These are phyloP conservation scores for Gentiana straminea DNA, from an alignment of 257 asterid species.

Conservation along the genomic window DNA sequence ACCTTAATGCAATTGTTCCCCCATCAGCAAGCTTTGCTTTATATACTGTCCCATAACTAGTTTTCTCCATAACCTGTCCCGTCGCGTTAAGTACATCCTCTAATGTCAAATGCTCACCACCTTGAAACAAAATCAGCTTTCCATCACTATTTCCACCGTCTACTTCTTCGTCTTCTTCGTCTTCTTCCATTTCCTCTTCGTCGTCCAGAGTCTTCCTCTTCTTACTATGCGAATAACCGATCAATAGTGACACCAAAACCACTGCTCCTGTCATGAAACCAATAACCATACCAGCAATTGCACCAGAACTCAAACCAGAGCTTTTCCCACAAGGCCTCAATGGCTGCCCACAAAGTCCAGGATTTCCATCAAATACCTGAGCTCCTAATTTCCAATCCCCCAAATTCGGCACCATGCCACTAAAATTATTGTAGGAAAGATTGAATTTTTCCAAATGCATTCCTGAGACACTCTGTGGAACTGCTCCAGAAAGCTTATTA, in stretches of 20 bases:
- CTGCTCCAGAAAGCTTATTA: slow-evolving; percentile 50
- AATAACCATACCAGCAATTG: slow-evolving; percentile 85
- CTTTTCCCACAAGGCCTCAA: slow-evolving; percentile 42
- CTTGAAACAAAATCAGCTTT: slow-evolving; percentile 78
- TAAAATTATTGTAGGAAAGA: slow-evolving; percentile 86
- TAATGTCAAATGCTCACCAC: slow-evolving; percentile 81
- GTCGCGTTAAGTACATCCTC: slow-evolving; percentile 96
- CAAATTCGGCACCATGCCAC: slow-evolving; percentile 74
- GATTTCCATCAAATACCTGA: slow-evolving; percentile 79
- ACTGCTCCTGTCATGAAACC: slow-evolving; percentile 82
- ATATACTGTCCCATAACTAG: slow-evolving; percentile 84
- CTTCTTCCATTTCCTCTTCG: slow-evolving; percentile 62
- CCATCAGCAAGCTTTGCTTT: slow-evolving; percentile 94
- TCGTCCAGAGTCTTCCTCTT: slow-evolving; percentile 53
- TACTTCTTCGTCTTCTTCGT: slow-evolving; percentile 19
- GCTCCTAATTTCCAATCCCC: slow-evolving; percentile 56
- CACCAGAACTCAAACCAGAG: slow-evolving; percentile 78
- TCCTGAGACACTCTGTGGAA: slow-evolving; percentile 46
- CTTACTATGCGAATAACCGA: slow-evolving; percentile 85
- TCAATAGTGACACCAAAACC: slow-evolving; percentile 66
- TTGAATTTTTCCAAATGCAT: slow-evolving; percentile 61
- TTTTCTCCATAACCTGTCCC: slow-evolving; percentile 95
- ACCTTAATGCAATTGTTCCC: slow-evolving; percentile 84
- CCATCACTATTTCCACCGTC: slow-evolving; percentile 64
- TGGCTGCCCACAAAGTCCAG: slow-evolving; percentile 75